phyloP scores from a whole-genome alignment of 2,329 filamentous ascomycete species.

The Aspergillus glaucus region DNA sequence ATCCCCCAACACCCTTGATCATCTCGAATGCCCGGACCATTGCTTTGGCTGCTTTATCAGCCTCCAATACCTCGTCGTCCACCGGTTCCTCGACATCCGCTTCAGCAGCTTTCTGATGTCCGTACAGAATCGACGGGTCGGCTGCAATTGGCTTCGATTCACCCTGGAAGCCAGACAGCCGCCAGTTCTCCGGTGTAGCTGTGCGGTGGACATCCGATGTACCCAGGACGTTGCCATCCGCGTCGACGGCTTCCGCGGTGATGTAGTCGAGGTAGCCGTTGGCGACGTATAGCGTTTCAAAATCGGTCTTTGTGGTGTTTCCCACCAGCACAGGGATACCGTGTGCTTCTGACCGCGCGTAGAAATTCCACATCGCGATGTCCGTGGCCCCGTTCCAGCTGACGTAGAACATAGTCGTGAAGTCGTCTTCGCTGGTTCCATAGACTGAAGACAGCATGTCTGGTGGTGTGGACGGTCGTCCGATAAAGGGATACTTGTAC shows the following conservation, averaged over 20 bases:
- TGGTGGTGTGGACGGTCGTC: constrained; percentile 26
- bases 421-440: constrained; percentile 14
- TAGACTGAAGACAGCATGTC: constrained; percentile 28
- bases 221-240: constrained; percentile 19
- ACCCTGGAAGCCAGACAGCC: constrained; percentile 24
- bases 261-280: constrained; percentile 27
- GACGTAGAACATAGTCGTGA: constrained; percentile 24
- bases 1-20: constrained; percentile 21
- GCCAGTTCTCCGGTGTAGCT: constrained; percentile 22
- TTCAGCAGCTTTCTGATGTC: constrained; percentile 10
- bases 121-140: constrained; percentile 20
- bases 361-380: constrained; percentile 35
- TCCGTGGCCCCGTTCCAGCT: constrained; percentile 48
- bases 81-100: constrained; percentile 4
- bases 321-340: constrained; percentile 17
- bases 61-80: constrained; percentile 14
- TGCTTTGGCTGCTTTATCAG: constrained; percentile 22
- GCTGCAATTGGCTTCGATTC: constrained; percentile 17
- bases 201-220: constrained; percentile 21
- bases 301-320: constrained; percentile 25
- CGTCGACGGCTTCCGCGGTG: constrained; percentile 24
- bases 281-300: constrained; percentile 31
- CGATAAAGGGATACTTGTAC: constrained; percentile 34
- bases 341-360: constrained; percentile 10
- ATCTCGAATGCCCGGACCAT: constrained; percentile 26